A percentile compares a stretch with the other conserved stretches of the same genome.
Conservation (phyloP, 257 asterid species). For the Solanum peruvianum region DNA sequence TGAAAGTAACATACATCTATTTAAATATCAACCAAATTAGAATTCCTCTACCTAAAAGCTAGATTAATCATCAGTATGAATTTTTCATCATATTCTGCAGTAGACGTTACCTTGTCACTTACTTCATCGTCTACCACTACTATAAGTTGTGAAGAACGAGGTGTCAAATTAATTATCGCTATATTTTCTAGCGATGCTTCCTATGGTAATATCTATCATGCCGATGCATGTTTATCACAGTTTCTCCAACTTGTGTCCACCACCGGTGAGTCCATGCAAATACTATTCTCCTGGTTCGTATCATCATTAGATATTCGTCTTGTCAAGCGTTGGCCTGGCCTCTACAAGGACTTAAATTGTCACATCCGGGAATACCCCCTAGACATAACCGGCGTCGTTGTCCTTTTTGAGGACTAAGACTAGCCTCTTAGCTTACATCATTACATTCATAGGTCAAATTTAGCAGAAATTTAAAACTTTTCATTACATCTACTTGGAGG, state of each 20-base stretch:
- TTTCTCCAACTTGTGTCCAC: constrained; percentile 16
- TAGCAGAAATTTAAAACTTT: no score
- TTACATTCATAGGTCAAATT: no score
- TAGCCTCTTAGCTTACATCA: no score
- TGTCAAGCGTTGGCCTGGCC: constrained; percentile 50
- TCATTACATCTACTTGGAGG: no score
- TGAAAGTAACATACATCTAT: neutral
- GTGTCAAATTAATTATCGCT: constrained; percentile 34
- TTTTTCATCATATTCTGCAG: constrained; percentile 20
- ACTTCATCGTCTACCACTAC: constrained; percentile 8
- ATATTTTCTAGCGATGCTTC: constrained; percentile 30
- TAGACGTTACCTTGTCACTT: constrained; percentile 28
- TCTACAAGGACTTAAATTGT: neutral
- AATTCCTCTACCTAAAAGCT: neutral
- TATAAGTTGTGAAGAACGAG: constrained; percentile 28
- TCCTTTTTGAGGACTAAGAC: no score
- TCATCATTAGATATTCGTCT: neutral
- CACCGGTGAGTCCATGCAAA: constrained; percentile 42
- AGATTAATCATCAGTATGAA: constrained; percentile 6
- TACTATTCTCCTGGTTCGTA: constrained; percentile 32
- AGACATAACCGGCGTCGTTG: no score
- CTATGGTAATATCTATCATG: constrained; percentile 40
- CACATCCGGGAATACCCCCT: no score
- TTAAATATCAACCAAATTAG: neutral
- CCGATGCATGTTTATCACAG: constrained; percentile 27